A percentile compares a stretch with the other conserved stretches of the same genome.
Conservation (phyloP, 2,329 filamentous ascomycete species). For the Claviceps sorghi region DNA sequence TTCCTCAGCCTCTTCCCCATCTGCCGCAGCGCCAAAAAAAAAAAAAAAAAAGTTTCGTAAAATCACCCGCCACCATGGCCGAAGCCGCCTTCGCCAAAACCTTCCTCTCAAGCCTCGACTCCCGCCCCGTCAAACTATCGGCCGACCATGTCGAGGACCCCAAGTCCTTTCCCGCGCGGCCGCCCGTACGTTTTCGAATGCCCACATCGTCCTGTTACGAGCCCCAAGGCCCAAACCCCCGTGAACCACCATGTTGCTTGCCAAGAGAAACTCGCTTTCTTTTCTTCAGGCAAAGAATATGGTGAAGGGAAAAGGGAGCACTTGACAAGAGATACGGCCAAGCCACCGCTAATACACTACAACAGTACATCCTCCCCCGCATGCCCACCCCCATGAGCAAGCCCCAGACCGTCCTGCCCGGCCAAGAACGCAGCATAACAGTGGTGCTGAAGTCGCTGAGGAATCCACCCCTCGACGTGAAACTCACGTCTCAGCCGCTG, state of each 20-base stretch:
- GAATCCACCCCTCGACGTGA: constrained; percentile 55
- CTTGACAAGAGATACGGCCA: not conserved
- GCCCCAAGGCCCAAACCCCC: no score
- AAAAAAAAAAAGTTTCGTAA: not conserved
- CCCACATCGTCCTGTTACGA: no score
- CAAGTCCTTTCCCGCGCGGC: constrained; percentile 57
- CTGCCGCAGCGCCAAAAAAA: not conserved
- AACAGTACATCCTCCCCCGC: constrained; percentile 57
- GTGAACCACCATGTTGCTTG: no score
- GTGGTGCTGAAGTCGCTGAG: constrained; percentile 63
- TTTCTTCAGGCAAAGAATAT: no score
- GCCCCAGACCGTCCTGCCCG: constrained; percentile 33
- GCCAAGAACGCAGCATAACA: constrained; percentile 36
- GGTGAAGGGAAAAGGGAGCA: not conserved
- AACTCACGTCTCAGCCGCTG: constrained; percentile 45
- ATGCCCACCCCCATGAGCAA: constrained; percentile 44
- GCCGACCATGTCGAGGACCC: constrained; percentile 83
- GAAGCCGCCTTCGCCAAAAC: constrained; percentile 73
- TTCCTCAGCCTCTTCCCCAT: not conserved
- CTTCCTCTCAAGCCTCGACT: constrained; percentile 69
- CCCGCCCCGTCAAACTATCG: constrained; percentile 65
- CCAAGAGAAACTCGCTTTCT: not conserved
- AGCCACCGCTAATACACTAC: not conserved
- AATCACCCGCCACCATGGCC: constrained; percentile 41
- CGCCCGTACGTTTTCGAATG: constrained; percentile 43